Evolutionary conservation across 2,329 filamentous ascomycete genomes (phyloP).

Genomic region (Phoma sp.): DNA sequence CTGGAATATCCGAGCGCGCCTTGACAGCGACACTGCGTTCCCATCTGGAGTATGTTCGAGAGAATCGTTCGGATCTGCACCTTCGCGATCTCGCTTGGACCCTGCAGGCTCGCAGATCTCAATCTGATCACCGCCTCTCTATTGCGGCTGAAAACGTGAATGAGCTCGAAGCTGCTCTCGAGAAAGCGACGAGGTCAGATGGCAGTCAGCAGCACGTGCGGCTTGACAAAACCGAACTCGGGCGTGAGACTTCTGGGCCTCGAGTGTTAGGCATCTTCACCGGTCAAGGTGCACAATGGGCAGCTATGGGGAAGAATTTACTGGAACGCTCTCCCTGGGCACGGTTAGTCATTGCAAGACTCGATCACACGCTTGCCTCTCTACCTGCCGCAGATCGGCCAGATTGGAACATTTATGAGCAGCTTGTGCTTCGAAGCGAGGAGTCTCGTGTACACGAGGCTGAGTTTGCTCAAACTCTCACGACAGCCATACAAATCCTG

Average conservation of each 20-base stretch:
- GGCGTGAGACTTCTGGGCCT: not conserved
- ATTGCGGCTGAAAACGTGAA: conserved; percentile 1
- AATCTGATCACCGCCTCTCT: conserved; percentile 11
- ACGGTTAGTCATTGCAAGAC: not conserved
- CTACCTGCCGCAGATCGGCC: not conserved
- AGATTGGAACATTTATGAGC: conserved; percentile 9
- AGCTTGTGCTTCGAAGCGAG: not conserved
- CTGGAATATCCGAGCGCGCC: not conserved
- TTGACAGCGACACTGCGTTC: not conserved
- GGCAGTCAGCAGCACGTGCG: not conserved
- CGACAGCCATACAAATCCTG: conserved; percentile 47
- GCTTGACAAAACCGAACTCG: not conserved
- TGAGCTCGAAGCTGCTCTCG: not conserved
- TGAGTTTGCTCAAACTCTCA: conserved; percentile 40
- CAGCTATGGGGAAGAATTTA: conserved; percentile 25
- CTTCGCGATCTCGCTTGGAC: conserved; percentile 20
- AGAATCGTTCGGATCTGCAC: not conserved
- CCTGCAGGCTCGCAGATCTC: conserved; percentile 16
- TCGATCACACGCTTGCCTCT: not conserved
- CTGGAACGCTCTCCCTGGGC: not conserved
- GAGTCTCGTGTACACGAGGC: conserved; percentile 13
- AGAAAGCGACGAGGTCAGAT: not conserved
- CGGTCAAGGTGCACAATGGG: conserved; percentile 37
- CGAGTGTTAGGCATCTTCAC: conserved; percentile 23
- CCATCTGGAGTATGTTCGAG: not conserved